These are phyloP conservation scores for Dalbergia cultrata DNA, from an alignment of 306 rosid genomes.

Conservation along the genomic window DNA sequence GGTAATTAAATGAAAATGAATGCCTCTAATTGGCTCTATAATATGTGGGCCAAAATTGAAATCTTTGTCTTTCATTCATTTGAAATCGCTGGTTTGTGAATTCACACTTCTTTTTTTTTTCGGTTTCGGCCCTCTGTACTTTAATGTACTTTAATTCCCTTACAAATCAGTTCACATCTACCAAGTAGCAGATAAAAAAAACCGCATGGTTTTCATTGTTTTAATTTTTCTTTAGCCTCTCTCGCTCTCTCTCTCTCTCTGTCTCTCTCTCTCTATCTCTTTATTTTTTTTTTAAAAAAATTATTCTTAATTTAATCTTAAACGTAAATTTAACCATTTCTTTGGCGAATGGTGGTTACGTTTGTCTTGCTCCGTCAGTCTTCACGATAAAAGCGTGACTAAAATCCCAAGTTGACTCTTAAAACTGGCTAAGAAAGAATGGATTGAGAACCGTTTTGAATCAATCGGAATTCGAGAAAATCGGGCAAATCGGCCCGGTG, in stretches of 20 bases:
- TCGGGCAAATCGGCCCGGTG: too few species aligned
- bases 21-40: not conserved
- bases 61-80: not conserved
- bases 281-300: too few species aligned
- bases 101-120: not conserved
- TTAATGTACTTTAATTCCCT: not conserved
- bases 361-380: conserved; percentile 2
- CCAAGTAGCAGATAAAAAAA: conserved; percentile 2
- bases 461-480: too few species aligned
- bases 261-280: not conserved
- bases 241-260: not conserved
- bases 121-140: too few species aligned
- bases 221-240: not conserved
- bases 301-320: not conserved
- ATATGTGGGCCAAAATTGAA: not conserved
- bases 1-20: conserved; percentile 44
- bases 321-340: not conserved
- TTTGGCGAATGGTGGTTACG: not conserved
- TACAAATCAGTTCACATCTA: not conserved
- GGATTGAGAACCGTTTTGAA: too few species aligned
- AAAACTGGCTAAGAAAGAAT: too few species aligned
- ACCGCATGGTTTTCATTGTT: not conserved
- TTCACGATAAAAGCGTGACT: conserved; percentile 13
- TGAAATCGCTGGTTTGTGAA: not conserved
- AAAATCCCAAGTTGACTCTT: too few species aligned